Percentiles rank a stretch among this genome's conserved stretches.
phyloP scores from a whole-genome alignment of 768 basidiomycete genomes.

The Mycena filopes region DNA sequence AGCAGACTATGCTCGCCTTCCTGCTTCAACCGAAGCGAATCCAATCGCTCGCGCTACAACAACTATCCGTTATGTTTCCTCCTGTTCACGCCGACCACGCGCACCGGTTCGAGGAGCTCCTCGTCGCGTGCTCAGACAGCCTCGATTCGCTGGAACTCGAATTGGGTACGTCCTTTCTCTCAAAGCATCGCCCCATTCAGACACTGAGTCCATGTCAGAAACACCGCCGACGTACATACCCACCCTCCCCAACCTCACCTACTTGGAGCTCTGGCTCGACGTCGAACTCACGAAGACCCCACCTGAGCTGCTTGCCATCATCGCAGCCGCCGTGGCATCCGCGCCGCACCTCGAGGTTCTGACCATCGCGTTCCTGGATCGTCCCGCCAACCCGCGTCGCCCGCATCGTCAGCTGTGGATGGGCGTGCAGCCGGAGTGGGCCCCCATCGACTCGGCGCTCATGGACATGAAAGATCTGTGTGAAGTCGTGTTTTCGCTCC shows the following conservation, averaged over 20 bases:
- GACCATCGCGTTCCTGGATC: constrained; percentile 3
- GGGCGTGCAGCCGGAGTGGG: background rate
- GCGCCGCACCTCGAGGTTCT: background rate
- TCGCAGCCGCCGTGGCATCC: background rate
- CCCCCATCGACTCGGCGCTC: background rate
- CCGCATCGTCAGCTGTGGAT: background rate
- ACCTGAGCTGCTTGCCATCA: background rate
- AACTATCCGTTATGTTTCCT: background rate
- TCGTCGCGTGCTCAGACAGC: background rate
- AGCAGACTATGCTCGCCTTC: background rate
- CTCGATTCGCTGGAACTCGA: constrained; percentile 5
- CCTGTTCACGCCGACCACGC: background rate
- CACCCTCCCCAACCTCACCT: background rate
- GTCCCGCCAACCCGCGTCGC: background rate
- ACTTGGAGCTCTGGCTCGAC: constrained; percentile 7
- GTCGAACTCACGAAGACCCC: background rate
- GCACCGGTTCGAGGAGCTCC: background rate
- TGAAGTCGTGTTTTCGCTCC: background rate
- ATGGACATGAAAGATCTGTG: background rate
- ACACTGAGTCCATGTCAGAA: no score
- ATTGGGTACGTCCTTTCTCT: background rate
- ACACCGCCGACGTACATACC: background rate
- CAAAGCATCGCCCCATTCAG: no score
- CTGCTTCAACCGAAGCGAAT: background rate
- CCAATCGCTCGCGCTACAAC: background rate